Evolutionary conservation across 371 early-diverging fungal species (phyloP), one percentile per base, ranked within the genome.

Genomic region (Circinella minor): DNA sequence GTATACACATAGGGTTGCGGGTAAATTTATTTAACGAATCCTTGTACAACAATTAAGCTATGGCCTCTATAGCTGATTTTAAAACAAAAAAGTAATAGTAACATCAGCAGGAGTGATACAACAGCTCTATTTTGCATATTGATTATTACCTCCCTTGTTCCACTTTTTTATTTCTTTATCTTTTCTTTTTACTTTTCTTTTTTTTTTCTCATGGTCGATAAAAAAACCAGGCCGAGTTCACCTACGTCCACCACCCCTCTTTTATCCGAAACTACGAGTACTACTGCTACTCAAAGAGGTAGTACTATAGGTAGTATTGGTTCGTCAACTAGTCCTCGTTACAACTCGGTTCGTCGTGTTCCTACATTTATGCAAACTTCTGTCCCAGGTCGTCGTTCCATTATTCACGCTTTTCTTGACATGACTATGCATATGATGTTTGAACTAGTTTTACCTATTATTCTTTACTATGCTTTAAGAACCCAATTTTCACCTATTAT

Each of bases 301-400:
- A 14, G 27, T 37, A 17, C 37, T n/a, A 37, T 17, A 4, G 34
- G 61, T 15, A 61, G 61, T 37, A 37, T 18, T 61, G 61, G 17
- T 1, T 14, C 17, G 5, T 5, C 63, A 54, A 65, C 60, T 0
- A 49, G 60, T 6, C 70, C 70, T 4, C 76, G 69, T 27, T 61
- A 63, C 36, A 71, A 73, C 6, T 61, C 66, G 8, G 70, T 80
- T 0, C 73, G 71, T 34, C 63, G 80, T 57, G 80, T 77, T 34
- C 80, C 80, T 7, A 80, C 82, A 1, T 82, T 80, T 68, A 73
- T 82, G 71, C 74, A 74, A 48, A 70, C 77, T 2, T 78, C 80
- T 36, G 72, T 82, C 36, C 82, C 82, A 4, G 78, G 76, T 55
- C 74, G 82, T 70, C 71, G 80, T 13, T 78, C 77, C 34, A 71